A percentile compares a stretch with the other conserved stretches of the same genome.
These are phyloP conservation scores for Cnidoscolus chayamansa DNA, from an alignment of 441 rosid species.

Conservation along the genomic window DNA sequence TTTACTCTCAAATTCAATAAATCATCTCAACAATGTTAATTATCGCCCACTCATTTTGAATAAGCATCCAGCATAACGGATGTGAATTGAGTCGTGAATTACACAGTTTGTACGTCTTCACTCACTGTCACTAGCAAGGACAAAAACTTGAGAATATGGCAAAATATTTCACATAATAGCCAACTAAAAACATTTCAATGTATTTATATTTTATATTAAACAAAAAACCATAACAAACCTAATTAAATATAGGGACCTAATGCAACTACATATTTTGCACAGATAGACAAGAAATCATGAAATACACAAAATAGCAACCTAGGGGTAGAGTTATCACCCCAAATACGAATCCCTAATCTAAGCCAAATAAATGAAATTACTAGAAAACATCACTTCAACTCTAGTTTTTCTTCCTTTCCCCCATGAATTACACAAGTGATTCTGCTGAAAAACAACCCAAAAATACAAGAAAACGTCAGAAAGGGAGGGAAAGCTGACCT, in stretches of 20 bases:
- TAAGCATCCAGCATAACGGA: background rate
- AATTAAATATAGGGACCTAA: background rate
- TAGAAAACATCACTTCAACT: background rate
- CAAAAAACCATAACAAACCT: background rate
- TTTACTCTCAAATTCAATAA: constrained; percentile 1
- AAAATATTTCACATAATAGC: background rate
- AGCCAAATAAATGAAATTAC: background rate
- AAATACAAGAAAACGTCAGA: background rate
- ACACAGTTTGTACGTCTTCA: background rate
- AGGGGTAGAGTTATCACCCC: background rate
- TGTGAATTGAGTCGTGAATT: background rate
- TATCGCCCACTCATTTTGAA: background rate
- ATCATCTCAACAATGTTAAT: background rate
- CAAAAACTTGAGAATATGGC: background rate
- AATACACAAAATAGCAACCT: background rate
- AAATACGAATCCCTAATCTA: background rate
- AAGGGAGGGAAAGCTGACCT: constrained; percentile 53
- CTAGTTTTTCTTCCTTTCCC: background rate
- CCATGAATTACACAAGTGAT: background rate
- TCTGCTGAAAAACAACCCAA: background rate
- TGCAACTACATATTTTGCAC: background rate
- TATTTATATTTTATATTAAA: background rate
- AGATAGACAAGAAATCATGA: background rate
- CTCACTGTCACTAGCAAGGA: background rate
- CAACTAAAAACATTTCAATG: background rate